phyloP scores from a whole-genome alignment of 2,329 filamentous ascomycete genomes.

The Annulohypoxylon truncatum region DNA sequence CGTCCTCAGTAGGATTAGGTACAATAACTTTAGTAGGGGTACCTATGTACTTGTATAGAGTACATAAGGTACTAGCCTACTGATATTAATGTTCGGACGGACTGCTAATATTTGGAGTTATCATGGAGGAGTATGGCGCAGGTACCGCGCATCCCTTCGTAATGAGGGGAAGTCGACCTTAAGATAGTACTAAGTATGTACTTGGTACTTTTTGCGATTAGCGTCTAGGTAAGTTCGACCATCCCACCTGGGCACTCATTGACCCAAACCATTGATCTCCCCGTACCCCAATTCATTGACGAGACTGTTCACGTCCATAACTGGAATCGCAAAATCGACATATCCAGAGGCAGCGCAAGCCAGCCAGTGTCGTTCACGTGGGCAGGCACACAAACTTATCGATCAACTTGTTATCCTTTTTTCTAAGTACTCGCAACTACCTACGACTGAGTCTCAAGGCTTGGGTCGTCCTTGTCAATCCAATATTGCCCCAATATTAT shows the following conservation, averaged over 20 bases:
- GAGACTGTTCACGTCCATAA: not conserved
- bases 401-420: not conserved
- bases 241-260: not conserved
- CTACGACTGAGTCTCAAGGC: not conserved
- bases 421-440: not conserved
- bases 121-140: no score
- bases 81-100: no score
- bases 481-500: not conserved
- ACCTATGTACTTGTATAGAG: no score
- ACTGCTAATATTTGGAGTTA: no score
- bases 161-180: not conserved
- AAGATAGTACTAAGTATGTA: not conserved
- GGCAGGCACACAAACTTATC: not conserved
- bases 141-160: no score
- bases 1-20: no score
- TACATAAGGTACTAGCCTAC: no score
- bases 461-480: not conserved
- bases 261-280: not conserved
- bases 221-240: not conserved
- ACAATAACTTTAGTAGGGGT: no score
- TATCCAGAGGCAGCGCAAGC: constrained; percentile 1
- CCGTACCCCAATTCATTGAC: not conserved
- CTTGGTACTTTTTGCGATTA: not conserved
- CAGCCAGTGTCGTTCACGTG: constrained; percentile 2
- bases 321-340: constrained; percentile 9